These are phyloP conservation scores for Russula foetens DNA, from an alignment of 768 basidiomycete species.

Conservation along the genomic window DNA sequence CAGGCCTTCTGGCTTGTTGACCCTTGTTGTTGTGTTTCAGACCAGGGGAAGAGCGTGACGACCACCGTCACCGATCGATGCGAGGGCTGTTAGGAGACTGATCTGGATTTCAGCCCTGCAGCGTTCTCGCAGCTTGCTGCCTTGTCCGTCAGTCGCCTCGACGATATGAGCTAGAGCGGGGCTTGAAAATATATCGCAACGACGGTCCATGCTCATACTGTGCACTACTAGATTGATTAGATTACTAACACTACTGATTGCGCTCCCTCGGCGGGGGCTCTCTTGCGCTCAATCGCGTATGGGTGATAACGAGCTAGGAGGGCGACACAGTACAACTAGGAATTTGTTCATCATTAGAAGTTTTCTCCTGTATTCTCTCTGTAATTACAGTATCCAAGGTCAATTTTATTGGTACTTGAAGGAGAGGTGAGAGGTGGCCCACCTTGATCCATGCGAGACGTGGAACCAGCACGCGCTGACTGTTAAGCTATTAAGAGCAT, in stretches of 20 bases:
- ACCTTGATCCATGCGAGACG: no score
- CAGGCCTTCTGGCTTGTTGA: conserved; percentile 5
- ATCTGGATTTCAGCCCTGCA: conserved; percentile 56
- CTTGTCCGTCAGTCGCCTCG: conserved; percentile 42
- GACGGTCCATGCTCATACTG: no score
- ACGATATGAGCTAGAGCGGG: conserved; percentile 37
- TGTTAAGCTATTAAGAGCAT: background rate
- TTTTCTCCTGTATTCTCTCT: background rate
- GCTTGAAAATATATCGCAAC: no score
- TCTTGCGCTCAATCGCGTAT: no score
- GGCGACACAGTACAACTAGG: background rate
- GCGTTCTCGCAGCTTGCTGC: conserved; percentile 47
- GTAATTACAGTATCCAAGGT: background rate
- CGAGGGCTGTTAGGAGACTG: conserved; percentile 38
- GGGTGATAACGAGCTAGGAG: no score
- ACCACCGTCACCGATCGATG: conserved; percentile 60
- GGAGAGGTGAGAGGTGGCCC: no score
- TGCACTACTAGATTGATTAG: no score
- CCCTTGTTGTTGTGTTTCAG: conserved; percentile 28
- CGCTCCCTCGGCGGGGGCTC: no score
- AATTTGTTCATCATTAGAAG: background rate
- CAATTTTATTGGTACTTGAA: no score
- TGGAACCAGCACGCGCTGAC: background rate
- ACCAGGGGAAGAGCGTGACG: conserved; percentile 39
- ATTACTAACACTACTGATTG: no score